Evolutionary conservation across 2,329 filamentous ascomycete species (phyloP).

Genomic region (Aspergillus puulaauensis): DNA sequence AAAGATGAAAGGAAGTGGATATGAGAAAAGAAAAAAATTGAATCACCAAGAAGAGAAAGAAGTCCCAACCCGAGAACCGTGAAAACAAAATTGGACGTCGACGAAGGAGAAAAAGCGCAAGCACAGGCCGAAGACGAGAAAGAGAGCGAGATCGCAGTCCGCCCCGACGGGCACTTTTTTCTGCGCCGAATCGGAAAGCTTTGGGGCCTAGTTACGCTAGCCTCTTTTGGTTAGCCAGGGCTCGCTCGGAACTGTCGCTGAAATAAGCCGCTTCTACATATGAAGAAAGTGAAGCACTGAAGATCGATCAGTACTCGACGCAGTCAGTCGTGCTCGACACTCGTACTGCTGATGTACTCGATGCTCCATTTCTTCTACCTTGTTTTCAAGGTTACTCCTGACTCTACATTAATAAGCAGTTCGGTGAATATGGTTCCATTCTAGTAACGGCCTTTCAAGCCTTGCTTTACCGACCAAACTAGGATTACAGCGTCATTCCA

Average conservation of each 20-base stretch:
- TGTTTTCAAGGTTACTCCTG: not conserved
- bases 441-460: not conserved
- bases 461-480: conserved; percentile 1
- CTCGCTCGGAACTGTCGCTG: conserved; percentile 5
- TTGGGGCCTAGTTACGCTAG: conserved; percentile 6
- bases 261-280: not conserved
- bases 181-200: conserved; percentile 18
- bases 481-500: not conserved
- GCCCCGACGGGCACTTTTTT: conserved; percentile 9
- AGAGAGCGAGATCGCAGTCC: conserved; percentile 12
- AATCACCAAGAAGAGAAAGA: conserved; percentile 4
- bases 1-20: not conserved
- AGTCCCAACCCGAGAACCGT: conserved; percentile 3
- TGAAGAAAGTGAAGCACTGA: not conserved
- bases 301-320: too few species aligned
- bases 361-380: not conserved
- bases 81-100: conserved; percentile 13
- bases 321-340: too few species aligned
- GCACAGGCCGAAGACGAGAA: conserved; percentile 10
- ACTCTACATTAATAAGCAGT: not conserved
- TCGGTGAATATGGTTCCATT: not conserved
- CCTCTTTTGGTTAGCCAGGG: conserved; percentile 6
- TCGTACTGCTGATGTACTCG: too few species aligned
- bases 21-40: not conserved
- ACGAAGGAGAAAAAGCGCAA: conserved; percentile 12